Evolutionary conservation across 345 rosid species (phyloP), one percentile per base, ranked within the genome.

Genomic region (Eucalyptus albens): DNA sequence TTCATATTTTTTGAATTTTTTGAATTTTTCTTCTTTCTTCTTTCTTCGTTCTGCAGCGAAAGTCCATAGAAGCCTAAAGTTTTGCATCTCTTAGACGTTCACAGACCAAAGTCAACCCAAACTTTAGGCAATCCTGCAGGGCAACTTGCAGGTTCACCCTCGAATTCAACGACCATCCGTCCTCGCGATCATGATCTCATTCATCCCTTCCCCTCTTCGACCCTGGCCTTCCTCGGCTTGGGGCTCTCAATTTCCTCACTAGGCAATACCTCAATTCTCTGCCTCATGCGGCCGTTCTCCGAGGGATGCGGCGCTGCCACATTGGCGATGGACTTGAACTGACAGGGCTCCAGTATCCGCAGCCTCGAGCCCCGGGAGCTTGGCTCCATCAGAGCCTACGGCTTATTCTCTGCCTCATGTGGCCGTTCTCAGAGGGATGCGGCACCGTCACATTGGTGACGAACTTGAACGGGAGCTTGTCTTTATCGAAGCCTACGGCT

Each of bases 81-180:
- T 42, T 42, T 42, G 44, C 44, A 42, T 42, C 44, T 98, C 42
- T 40, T 40, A 40, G 42, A 40, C 99, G 91, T 3, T 99, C 99
- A 77, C 99, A 97, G 59, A 97, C 95, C 10, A 99, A 98, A 53
- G 98, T 97, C 94, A 93, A 90, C 4, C 99, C 99, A 15, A 92
- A 94, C 91, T 93, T 96, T 3, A 95, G 96, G n/a, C 86, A 6
- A 86, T 86, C 51, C 59, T 87, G 53, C 56, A 29, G 33, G 33
- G 42, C 87, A 53, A 44, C 29, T 60, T 62, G 27, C 29, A 47
- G 17, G 60, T 72, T 33, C 6, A 40, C 72, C 40, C 77, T 51
- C 80, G 26, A 56, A 21, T 77, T 89, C 59, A 31, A 40, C 50
- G 13, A 17, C 37, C 31, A 15, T 55, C 50, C 60, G 67, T 55